Percentiles rank a stretch among this genome's conserved stretches.
These are phyloP conservation scores for Flaveria linearis DNA, from an alignment of 129 eudicot species.

Conservation along the genomic window DNA sequence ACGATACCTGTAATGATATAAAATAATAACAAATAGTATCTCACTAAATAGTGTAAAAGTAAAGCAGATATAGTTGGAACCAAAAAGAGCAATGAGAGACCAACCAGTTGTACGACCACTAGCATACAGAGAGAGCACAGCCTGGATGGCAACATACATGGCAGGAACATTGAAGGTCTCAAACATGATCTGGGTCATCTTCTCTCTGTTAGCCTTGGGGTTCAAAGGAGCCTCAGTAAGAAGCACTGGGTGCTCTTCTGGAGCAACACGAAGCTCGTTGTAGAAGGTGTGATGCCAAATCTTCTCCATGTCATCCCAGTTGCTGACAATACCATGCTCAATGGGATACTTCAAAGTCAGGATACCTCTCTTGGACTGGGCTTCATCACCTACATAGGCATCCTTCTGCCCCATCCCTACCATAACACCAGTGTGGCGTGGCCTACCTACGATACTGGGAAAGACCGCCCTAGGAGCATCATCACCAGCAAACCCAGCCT, in stretches of 20 bases:
- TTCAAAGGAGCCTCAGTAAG: no score
- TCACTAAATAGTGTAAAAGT: not conserved
- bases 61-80: not conserved
- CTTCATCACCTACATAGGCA: no score
- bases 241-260: no score
- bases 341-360: no score
- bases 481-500: slow-evolving; percentile 83
- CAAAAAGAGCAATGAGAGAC: slow-evolving; percentile 20
- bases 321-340: no score
- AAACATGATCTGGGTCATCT: slow-evolving; percentile 53
- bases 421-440: slow-evolving; percentile 70
- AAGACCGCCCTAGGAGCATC: slow-evolving; percentile 78
- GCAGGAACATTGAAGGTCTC: slow-evolving; percentile 69
- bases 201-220: no score
- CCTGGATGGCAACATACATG: slow-evolving; percentile 62
- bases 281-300: no score
- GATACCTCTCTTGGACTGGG: no score
- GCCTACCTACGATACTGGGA: slow-evolving; percentile 69
- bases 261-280: no score
- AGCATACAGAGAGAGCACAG: slow-evolving; percentile 67
- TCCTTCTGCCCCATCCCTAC: slow-evolving; percentile 60
- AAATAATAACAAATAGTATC: not conserved
- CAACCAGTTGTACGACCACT: slow-evolving; percentile 80
- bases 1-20: slow-evolving; percentile 41
- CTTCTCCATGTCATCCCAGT: no score